These are phyloP conservation scores for Yamadazyma mexicana DNA, from an alignment of 1,139 yeast genomes.

Conservation along the genomic window DNA sequence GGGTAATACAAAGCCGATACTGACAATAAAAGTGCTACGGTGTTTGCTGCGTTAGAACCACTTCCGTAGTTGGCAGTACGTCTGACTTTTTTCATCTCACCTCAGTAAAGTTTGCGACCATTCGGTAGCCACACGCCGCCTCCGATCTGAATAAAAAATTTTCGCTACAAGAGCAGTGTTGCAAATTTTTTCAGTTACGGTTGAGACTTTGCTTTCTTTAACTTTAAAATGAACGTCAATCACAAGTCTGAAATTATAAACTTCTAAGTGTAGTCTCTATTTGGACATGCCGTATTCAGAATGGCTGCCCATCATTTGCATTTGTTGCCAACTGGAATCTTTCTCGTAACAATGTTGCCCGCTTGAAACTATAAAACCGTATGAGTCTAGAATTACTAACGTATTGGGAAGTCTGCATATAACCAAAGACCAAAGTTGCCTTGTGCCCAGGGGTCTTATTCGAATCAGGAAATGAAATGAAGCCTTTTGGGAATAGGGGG, in stretches of 20 bases:
- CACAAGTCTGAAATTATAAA: too few species aligned
- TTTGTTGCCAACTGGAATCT: too few species aligned
- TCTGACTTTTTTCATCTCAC: too few species aligned
- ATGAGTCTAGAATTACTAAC: neutral
- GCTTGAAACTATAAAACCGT: neutral
- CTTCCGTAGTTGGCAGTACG: too few species aligned
- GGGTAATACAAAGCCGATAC: neutral
- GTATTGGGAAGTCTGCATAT: neutral
- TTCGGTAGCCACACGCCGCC: neutral
- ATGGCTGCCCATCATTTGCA: too few species aligned
- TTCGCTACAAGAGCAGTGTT: neutral
- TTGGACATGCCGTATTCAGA: neutral
- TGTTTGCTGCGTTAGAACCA: too few species aligned
- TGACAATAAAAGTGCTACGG: neutral
- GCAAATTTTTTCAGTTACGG: neutral
- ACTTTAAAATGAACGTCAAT: too few species aligned
- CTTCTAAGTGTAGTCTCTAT: neutral
- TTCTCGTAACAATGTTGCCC: too few species aligned
- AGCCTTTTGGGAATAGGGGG: slow-evolving; percentile 1
- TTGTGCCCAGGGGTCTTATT: neutral
- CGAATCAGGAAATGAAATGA: neutral
- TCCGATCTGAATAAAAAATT: neutral
- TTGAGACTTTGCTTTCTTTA: too few species aligned
- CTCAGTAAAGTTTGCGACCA: neutral
- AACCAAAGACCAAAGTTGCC: neutral